Base-by-base conservation (phyloP, 768 basidiomycete genomes). In the Boletus sensibilis region DNA sequence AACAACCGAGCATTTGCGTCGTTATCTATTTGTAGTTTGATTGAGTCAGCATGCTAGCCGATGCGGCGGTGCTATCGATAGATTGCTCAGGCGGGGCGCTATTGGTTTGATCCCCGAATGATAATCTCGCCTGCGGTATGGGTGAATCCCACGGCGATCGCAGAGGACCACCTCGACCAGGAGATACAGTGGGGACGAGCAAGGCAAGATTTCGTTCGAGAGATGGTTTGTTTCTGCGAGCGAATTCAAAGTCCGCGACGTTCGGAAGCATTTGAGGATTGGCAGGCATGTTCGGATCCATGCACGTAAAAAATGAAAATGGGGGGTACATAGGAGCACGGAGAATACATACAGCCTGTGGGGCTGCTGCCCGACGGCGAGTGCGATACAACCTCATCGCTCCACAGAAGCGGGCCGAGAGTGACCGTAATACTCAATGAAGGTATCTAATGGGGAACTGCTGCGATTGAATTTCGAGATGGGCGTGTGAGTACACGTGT, bases 401-500 rank as follows among this genome's bases (percentile, higher is more conserved):
- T 57, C 64, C 64, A 58, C 64, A 54, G 20, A 27, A 31, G 51
- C 21, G 61, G 52, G 41, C 41, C 58, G 40, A 50, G 52, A 35
- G 48, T 40, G 55, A 55, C 39, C 44, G 44, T 47, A 35, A 43
- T 54, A 29, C 53, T 39, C 38, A 38, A 49, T 49, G 48, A 46
- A 35, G 25, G 41, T 18, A 48, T 64, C 50, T 42, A 58, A 58
- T 56, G 65, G 63, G 63, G 60, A 53, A 55, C 53, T 50, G 62
- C 64, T 71, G 69, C 65, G 69, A 57, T 62, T 59, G 59, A 66
- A 62, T 57, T 59, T 58, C 39, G 57, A 60, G 58, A 59, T 64
- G 66, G 53, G 61, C 69, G 71, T 71, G 69, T 63, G 71, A 71
- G 63, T 44, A 70, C 69, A 71, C 69, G 69, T 71, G 69, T 69